Percentiles rank a stretch among this genome's conserved stretches.
Conservation (phyloP, 192 early-diverging fungal genomes). For the Chytriomyces sp. region DNA sequence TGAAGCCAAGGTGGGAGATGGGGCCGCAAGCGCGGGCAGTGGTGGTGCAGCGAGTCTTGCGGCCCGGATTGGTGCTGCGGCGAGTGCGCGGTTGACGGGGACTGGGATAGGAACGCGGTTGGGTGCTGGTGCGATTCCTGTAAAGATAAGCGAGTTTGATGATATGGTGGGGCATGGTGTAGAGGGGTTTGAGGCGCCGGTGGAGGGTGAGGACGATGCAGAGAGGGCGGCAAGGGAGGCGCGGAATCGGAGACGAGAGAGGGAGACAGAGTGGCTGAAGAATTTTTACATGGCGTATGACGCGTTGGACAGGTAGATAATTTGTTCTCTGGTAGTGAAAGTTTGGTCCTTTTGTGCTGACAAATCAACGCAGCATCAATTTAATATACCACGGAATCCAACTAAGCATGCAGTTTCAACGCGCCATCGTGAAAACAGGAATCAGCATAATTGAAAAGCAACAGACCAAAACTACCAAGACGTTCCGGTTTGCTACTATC, state of each 20-base stretch:
- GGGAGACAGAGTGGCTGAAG: slow-evolving; percentile 58
- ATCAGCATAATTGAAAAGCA: slow-evolving; percentile 80
- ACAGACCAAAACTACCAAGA: slow-evolving; percentile 69
- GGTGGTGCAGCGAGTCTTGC: slow-evolving; percentile 1
- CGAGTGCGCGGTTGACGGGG: slow-evolving; percentile 28
- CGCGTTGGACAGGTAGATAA: slow-evolving; percentile 62
- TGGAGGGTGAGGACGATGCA: slow-evolving; percentile 30
- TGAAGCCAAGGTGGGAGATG: slow-evolving; percentile 14
- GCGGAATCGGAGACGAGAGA: slow-evolving; percentile 14
- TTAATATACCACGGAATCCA: slow-evolving; percentile 68
- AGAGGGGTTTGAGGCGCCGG: slow-evolving; percentile 27
- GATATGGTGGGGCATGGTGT: slow-evolving; percentile 23
- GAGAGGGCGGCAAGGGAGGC: slow-evolving; percentile 11
- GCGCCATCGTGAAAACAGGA: slow-evolving; percentile 74
- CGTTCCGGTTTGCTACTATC: slow-evolving; percentile 76
- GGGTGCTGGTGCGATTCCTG: slow-evolving; percentile 43
- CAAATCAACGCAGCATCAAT: slow-evolving; percentile 41
- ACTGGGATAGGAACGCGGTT: slow-evolving; percentile 49
- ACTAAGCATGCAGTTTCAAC: slow-evolving; percentile 75
- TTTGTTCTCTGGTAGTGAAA: slow-evolving; percentile 5
- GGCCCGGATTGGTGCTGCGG: background rate
- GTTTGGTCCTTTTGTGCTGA: slow-evolving; percentile 2
- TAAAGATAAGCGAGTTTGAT: slow-evolving; percentile 35
- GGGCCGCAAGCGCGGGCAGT: background rate
- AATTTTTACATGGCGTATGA: slow-evolving; percentile 93